A percentile compares a stretch with the other conserved stretches of the same genome.
Conservation (phyloP, 768 basidiomycete genomes). For the Pilatotrama ljubarskyi region DNA sequence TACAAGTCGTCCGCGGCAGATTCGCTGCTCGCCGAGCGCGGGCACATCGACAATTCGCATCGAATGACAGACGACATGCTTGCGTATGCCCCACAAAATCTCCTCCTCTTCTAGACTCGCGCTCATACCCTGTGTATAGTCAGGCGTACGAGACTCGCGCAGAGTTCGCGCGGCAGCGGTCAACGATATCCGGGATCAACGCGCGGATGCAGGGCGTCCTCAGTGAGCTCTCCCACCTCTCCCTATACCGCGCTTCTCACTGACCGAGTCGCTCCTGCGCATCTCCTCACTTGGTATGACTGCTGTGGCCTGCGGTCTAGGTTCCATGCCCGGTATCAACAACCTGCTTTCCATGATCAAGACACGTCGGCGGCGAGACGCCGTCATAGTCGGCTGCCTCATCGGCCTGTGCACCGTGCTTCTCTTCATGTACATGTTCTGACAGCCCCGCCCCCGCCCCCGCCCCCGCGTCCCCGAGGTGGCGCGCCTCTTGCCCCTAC, state of each 20-base stretch:
- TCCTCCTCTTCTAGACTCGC: background rate
- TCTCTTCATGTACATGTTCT: conserved; percentile 51
- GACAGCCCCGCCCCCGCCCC: too few species aligned
- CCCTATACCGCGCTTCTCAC: background rate
- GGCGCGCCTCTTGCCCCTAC: background rate
- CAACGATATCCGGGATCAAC: conserved; percentile 76
- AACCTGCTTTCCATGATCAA: conserved; percentile 91
- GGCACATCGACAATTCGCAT: conserved; percentile 90
- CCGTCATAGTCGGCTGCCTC: conserved; percentile 85
- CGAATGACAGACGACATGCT: conserved; percentile 92
- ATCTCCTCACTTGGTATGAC: background rate
- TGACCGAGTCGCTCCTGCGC: background rate
- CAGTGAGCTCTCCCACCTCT: conserved; percentile 49
- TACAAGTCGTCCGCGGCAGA: conserved; percentile 91
- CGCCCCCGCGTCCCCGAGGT: background rate
- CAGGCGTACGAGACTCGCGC: conserved; percentile 97
- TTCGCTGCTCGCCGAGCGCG: conserved; percentile 82
- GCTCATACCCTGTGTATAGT: conserved; percentile 40
- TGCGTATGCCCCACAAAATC: conserved; percentile 51
- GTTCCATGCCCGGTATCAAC: conserved; percentile 92
- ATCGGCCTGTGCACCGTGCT: conserved; percentile 81
- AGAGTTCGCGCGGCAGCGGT: conserved; percentile 84
- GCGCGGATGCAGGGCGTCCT: conserved; percentile 81
- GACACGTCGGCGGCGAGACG: conserved; percentile 84
- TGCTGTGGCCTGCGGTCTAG: conserved; percentile 38